These are phyloP conservation scores for Cyathus striatus DNA, from an alignment of 768 basidiomycete genomes.

Conservation along the genomic window DNA sequence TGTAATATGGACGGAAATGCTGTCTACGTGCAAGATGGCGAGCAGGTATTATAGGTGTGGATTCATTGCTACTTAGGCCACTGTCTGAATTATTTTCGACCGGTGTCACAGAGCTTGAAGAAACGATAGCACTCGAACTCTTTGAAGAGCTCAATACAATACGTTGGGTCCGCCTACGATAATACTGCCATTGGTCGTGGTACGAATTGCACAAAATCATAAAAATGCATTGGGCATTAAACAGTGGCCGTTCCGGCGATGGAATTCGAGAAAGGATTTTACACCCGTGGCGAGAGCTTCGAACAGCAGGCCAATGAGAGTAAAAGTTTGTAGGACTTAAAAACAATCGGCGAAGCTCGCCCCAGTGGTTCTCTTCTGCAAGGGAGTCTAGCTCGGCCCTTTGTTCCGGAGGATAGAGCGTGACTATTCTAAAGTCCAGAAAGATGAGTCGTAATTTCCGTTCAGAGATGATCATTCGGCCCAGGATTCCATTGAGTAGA, in stretches of 20 bases:
- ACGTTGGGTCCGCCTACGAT: no score
- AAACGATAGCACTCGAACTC: no score
- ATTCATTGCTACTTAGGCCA: no score
- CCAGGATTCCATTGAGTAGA: not conserved
- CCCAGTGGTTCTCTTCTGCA: not conserved
- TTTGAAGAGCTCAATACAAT: no score
- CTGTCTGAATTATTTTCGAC: no score
- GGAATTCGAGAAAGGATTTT: not conserved
- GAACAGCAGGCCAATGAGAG: not conserved
- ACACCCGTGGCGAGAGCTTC: not conserved
- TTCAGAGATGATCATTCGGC: not conserved
- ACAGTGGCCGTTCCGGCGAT: not conserved
- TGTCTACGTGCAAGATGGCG: no score
- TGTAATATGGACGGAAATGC: no score
- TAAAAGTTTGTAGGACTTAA: not conserved
- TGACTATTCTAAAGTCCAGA: not conserved
- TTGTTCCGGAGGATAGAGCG: not conserved
- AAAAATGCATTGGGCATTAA: no score
- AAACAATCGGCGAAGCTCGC: not conserved
- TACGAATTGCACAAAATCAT: no score
- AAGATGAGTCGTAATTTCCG: not conserved
- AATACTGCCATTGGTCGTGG: no score
- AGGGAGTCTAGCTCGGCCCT: not conserved
- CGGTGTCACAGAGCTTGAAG: no score
- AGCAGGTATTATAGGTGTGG: no score